Evolutionary conservation across 768 basidiomycete genomes (phyloP).

Genomic region (Termitomyces sp.): DNA sequence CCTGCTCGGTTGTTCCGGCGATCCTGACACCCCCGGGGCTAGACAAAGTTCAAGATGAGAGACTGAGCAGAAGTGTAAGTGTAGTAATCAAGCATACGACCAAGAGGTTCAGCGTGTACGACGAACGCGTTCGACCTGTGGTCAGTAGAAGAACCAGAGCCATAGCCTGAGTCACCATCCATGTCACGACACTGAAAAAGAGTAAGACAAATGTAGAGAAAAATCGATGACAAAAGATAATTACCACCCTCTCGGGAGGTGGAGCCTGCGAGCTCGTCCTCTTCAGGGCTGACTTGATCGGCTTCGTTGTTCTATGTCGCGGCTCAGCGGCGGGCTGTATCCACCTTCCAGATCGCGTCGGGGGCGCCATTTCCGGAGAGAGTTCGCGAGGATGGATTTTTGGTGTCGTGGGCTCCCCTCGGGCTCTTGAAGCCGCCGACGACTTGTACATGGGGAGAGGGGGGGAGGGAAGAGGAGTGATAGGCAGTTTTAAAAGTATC

Average conservation of each 20-base stretch:
- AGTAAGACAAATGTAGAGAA: not conserved
- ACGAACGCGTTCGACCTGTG: not conserved
- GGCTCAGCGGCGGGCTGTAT: conserved; percentile 13
- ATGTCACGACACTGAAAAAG: not conserved
- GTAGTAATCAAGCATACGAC: not conserved
- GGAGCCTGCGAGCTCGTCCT: not conserved
- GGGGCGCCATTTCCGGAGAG: conserved; percentile 5
- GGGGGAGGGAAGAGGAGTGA: conserved; percentile 14
- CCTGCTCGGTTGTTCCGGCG: conserved; percentile 2
- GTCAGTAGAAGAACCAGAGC: not conserved
- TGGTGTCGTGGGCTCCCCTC: conserved; percentile 27
- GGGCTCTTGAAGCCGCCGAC: conserved; percentile 16
- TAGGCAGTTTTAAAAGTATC: conserved; percentile 22
- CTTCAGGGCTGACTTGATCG: conserved; percentile 5
- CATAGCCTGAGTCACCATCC: not conserved
- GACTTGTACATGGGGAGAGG: conserved; percentile 30
- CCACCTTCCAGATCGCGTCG: not conserved
- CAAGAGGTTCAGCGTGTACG: conserved; percentile 1
- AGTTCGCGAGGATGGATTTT: conserved; percentile 7
- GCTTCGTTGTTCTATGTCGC: conserved; percentile 9
- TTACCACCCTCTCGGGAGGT: not conserved
- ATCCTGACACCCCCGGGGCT: conserved; percentile 3
- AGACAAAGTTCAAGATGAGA: not conserved
- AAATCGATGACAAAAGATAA: not conserved
- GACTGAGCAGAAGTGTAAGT: not conserved